Evolutionary conservation across 371 early-diverging fungal species (phyloP).

Genomic region (Rhizopus delemar): DNA sequence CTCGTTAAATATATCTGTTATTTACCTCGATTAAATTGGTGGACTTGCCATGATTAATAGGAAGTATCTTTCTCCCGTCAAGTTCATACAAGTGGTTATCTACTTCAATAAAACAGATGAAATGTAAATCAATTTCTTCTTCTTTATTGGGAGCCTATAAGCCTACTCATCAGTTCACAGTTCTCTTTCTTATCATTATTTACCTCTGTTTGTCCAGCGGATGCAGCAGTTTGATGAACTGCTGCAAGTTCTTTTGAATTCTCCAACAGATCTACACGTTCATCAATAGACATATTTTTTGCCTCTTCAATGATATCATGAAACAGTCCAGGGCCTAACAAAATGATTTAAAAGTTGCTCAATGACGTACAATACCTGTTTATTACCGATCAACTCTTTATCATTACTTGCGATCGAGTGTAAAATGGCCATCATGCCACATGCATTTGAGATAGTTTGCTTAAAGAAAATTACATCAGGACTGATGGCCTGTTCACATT

Average conservation of each 20-base stretch:
- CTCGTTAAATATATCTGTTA: background rate
- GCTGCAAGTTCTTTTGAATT: constrained; percentile 53
- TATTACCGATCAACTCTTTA: constrained; percentile 37
- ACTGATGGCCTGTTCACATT: constrained; percentile 56
- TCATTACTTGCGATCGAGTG: constrained; percentile 73
- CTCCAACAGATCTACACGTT: constrained; percentile 74
- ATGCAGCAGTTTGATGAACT: constrained; percentile 64
- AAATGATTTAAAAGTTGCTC: background rate
- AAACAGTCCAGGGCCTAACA: constrained; percentile 59
- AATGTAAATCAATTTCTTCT: constrained; percentile 80
- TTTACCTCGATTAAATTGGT: constrained; percentile 61
- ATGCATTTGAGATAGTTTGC: constrained; percentile 93
- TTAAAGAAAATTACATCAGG: constrained; percentile 73
- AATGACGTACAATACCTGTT: background rate
- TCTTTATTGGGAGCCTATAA: constrained; percentile 65
- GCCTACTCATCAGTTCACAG: background rate
- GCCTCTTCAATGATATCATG: constrained; percentile 64
- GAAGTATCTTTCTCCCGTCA: constrained; percentile 81
- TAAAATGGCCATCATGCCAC: constrained; percentile 84
- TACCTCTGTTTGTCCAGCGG: constrained; percentile 78
- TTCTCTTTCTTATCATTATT: background rate
- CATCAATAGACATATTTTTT: constrained; percentile 60
- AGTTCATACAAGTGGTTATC: constrained; percentile 83
- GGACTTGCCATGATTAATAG: constrained; percentile 81
- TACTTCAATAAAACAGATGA: constrained; percentile 75